Conservation (phyloP, 345 rosid species). For the Garcia nutans region DNA sequence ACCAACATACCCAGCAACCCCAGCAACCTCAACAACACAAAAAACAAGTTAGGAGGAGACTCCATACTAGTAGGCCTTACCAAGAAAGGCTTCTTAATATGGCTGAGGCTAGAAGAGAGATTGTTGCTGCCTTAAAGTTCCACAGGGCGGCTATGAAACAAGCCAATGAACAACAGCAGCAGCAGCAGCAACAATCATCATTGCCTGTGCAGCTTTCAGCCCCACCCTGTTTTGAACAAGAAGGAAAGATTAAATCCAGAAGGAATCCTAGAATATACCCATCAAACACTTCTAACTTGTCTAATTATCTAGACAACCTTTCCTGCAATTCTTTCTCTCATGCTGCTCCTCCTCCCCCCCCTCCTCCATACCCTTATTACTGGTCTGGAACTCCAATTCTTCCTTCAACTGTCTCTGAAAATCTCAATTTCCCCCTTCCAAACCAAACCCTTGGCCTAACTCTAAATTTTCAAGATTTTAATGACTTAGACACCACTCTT, state of each 20-base stretch:
- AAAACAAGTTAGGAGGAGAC: conserved; percentile 93
- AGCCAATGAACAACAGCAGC: conserved; percentile 50
- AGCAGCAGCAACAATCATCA: conserved; percentile 19
- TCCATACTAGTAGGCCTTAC: conserved; percentile 87
- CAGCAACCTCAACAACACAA: conserved; percentile 64
- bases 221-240: conserved; percentile 38
- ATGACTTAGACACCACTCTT: conserved; percentile 54
- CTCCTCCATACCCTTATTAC: conserved; percentile 42
- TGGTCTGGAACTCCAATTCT: conserved; percentile 45
- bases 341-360: conserved; percentile 26
- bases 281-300: conserved; percentile 39
- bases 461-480: conserved; percentile 83
- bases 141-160: conserved; percentile 95
- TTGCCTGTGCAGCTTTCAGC: conserved; percentile 25
- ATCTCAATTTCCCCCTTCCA: conserved; percentile 52
- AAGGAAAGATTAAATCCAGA: conserved; percentile 47
- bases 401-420: conserved; percentile 25
- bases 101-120: conserved; percentile 98
- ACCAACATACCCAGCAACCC: conserved; percentile 31
- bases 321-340: conserved; percentile 30
- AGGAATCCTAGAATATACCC: conserved; percentile 50
- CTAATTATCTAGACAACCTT: conserved; percentile 28
- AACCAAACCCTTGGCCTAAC: conserved; percentile 70
- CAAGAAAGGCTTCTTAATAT: conserved; percentile 94
- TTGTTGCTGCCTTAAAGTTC: conserved; percentile 88